These are phyloP conservation scores for Naganishia sp. DNA, from an alignment of 1,284 basidiomycete genomes.

Conservation along the genomic window DNA sequence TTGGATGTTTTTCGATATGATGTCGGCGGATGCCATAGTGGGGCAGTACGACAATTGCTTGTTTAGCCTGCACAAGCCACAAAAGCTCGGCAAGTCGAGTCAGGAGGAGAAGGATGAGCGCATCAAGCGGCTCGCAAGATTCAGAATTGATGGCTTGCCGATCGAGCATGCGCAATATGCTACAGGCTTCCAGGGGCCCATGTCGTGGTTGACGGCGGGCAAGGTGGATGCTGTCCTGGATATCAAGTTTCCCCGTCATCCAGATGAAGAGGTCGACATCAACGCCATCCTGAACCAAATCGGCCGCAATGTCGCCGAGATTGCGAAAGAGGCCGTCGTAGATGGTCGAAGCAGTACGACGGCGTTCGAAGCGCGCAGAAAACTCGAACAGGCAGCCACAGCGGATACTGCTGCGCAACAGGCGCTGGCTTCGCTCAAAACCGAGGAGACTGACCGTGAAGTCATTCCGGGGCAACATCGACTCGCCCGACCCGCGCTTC, in stretches of 20 bases:
- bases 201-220: conserved; percentile 95
- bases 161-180: conserved; percentile 93
- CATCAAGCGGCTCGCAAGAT: conserved; percentile 90
- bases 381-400: conserved; percentile 1
- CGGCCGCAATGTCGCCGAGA: conserved; percentile 71
- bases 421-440: conserved; percentile 58
- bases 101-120: conserved; percentile 78
- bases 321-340: conserved; percentile 41
- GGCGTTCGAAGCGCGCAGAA: not conserved
- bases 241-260: conserved; percentile 90
- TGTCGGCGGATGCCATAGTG: conserved; percentile 89
- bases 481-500: conserved; percentile 81
- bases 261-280: conserved; percentile 68
- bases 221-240: conserved; percentile 96
- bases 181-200: conserved; percentile 74
- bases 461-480: conserved; percentile 86
- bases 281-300: conserved; percentile 89
- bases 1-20: conserved; percentile 93
- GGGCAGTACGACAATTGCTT: conserved; percentile 98
- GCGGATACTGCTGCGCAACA: conserved; percentile 52
- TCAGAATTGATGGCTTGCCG: conserved; percentile 94
- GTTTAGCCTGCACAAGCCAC: conserved; percentile 94
- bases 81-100: conserved; percentile 88
- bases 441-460: conserved; percentile 44
- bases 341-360: conserved; percentile 3